A percentile compares a stretch with the other conserved stretches of the same genome.
These are phyloP conservation scores for Eremochloa ophiuroides DNA, from an alignment of 176 grass and related monocot species.

Conservation along the genomic window DNA sequence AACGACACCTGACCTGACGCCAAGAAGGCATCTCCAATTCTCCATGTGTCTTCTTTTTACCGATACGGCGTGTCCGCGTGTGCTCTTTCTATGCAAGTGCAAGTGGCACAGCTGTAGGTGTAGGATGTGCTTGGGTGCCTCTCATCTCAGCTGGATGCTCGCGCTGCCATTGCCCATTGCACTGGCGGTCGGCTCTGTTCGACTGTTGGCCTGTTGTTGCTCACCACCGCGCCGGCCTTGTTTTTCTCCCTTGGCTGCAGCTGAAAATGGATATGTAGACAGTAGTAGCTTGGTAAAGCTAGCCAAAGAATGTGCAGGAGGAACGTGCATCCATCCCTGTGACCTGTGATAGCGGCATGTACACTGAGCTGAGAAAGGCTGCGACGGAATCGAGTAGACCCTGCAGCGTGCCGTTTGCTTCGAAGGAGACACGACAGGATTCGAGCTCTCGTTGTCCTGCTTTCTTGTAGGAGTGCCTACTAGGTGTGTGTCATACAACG, in stretches of 20 bases:
- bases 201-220: no score
- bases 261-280: background rate
- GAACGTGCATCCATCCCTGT: background rate
- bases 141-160: background rate
- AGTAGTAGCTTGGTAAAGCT: background rate
- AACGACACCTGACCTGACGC: background rate
- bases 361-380: background rate
- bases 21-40: background rate
- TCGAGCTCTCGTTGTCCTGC: background rate
- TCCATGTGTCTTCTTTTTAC: background rate
- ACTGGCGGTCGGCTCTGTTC: background rate
- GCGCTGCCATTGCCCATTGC: background rate
- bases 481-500: background rate
- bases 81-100: background rate
- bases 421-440: background rate
- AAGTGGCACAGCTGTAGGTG: background rate
- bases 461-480: background rate
- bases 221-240: background rate
- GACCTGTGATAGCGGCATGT: background rate
- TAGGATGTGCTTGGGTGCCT: background rate
- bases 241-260: background rate
- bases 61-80: background rate
- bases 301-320: conserved; percentile 1
- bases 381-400: conserved; percentile 13
- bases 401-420: background rate